These are phyloP conservation scores for Saccharum hybrid DNA, from an alignment of 202 grass and related monocot species.

Conservation along the genomic window DNA sequence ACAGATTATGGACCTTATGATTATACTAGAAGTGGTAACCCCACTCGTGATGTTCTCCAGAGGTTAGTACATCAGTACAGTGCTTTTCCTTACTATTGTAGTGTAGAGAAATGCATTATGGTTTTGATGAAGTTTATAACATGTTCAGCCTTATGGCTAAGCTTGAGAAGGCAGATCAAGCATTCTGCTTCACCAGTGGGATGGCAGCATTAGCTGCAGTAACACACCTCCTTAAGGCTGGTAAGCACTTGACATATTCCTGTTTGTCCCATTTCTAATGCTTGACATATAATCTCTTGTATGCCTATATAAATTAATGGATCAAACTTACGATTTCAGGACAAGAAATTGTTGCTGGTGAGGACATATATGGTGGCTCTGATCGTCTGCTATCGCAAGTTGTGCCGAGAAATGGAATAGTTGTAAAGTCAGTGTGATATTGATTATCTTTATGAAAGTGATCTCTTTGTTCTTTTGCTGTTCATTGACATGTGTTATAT, in stretches of 20 bases:
- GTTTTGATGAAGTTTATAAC: constrained; percentile 41
- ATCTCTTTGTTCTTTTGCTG: constrained; percentile 7
- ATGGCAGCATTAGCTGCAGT: constrained; percentile 86
- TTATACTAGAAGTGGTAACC: constrained; percentile 98
- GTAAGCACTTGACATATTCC: constrained; percentile 44
- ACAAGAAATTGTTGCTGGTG: constrained; percentile 93
- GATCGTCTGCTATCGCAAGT: constrained; percentile 92
- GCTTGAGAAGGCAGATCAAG: constrained; percentile 94
- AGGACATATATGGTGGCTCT: constrained; percentile 97
- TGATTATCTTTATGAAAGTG: constrained; percentile 17
- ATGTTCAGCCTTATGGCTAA: constrained; percentile 85
- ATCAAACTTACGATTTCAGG: constrained; percentile 54
- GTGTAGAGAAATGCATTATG: constrained; percentile 34
- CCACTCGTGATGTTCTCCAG: constrained; percentile 95
- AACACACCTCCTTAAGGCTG: constrained; percentile 74
- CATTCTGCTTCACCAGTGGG: constrained; percentile 98
- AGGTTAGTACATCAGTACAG: constrained; percentile 57
- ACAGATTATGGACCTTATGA: constrained; percentile 88
- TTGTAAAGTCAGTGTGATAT: constrained; percentile 84
- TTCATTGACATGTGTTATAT: constrained; percentile 43
- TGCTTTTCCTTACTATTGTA: constrained; percentile 5
- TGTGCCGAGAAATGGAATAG: constrained; percentile 75
- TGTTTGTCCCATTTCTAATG: background rate
- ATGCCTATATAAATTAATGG: constrained; percentile 19
- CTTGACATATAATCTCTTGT: background rate